Evolutionary conservation across 2,329 filamentous ascomycete species (phyloP).

Genomic region (Nigrospora sphaerica): DNA sequence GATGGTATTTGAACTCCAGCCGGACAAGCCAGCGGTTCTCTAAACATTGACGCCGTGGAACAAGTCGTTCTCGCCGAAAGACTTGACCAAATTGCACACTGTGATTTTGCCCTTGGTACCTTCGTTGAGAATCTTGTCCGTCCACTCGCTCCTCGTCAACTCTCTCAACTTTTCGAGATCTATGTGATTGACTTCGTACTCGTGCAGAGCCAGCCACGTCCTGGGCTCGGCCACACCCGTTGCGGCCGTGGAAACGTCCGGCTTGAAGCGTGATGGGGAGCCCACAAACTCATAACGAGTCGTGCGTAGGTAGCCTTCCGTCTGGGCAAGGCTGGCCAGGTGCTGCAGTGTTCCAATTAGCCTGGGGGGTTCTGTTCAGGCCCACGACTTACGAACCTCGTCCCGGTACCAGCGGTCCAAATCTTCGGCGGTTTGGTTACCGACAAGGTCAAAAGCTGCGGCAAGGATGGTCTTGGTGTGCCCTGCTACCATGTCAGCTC

Average conservation of each 20-base stretch:
- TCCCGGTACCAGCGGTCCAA: constrained; percentile 14
- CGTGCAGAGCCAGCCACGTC: constrained; percentile 8
- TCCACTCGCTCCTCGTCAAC: constrained; percentile 8
- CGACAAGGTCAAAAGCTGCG: constrained; percentile 6
- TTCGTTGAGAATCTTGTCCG: constrained; percentile 6
- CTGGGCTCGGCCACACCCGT: constrained; percentile 10
- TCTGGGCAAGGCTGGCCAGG: constrained; percentile 6
- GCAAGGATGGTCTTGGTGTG: constrained; percentile 11
- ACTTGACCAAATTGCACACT: constrained; percentile 4
- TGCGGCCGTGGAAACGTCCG: constrained; percentile 10
- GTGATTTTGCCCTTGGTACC: background rate
- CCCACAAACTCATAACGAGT: constrained; percentile 13
- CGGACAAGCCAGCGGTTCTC: no score
- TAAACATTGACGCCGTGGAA: constrained; percentile 7
- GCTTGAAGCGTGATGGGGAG: background rate
- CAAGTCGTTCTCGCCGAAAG: constrained; percentile 7
- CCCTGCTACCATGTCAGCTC: constrained; percentile 2
- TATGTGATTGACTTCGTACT: constrained; percentile 3
- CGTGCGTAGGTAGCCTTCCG: constrained; percentile 13
- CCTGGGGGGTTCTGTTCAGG: background rate
- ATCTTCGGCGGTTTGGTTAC: constrained; percentile 6
- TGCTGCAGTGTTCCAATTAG: constrained; percentile 4
- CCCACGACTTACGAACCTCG: constrained; percentile 6
- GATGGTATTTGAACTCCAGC: no score
- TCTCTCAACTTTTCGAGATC: constrained; percentile 3